phyloP scores from a whole-genome alignment of 1,284 basidiomycete genomes.

The Ustilago tritici region DNA sequence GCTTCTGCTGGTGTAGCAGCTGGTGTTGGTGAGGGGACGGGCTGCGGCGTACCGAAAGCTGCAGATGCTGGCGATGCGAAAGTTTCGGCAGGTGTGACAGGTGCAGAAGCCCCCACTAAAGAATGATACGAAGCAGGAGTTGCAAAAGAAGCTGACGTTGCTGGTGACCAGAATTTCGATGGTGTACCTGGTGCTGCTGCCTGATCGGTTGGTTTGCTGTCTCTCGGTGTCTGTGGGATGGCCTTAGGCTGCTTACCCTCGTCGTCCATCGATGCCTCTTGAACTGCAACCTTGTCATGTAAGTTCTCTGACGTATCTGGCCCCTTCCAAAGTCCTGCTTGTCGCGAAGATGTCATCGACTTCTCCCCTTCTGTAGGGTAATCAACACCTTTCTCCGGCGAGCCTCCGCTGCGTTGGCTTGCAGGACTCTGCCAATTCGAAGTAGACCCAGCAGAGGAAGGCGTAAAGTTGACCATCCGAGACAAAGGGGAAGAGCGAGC shows the following conservation, averaged over 20 bases:
- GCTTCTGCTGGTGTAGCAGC: neutral
- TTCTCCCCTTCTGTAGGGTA: too few relatives aligned
- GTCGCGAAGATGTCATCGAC: too few relatives aligned
- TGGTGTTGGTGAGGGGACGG: constrained; percentile 10
- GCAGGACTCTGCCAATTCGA: constrained; percentile 30
- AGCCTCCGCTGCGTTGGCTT: constrained; percentile 4
- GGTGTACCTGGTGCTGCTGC: neutral
- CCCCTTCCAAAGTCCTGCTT: too few relatives aligned
- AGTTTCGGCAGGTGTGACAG: constrained; percentile 12
- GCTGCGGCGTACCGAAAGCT: constrained; percentile 29
- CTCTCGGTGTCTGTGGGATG: constrained; percentile 15
- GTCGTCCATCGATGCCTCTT: too few relatives aligned
- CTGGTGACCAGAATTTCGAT: constrained; percentile 27
- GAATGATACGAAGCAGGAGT: constrained; percentile 2
- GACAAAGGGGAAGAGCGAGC: constrained; percentile 34
- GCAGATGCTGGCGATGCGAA: neutral
- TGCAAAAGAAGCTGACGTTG: constrained; percentile 25
- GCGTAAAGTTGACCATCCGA: constrained; percentile 33
- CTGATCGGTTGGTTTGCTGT: neutral
- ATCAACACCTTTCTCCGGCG: neutral
- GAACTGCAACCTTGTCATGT: too few relatives aligned
- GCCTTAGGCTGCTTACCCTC: too few relatives aligned
- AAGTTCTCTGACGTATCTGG: too few relatives aligned
- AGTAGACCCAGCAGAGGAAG: constrained; percentile 12
- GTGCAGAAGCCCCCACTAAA: neutral